Percentiles rank a stretch among this genome's conserved stretches.
Conservation (phyloP, 2,329 filamentous ascomycete species). For the Cryphonectria nitschkei region DNA sequence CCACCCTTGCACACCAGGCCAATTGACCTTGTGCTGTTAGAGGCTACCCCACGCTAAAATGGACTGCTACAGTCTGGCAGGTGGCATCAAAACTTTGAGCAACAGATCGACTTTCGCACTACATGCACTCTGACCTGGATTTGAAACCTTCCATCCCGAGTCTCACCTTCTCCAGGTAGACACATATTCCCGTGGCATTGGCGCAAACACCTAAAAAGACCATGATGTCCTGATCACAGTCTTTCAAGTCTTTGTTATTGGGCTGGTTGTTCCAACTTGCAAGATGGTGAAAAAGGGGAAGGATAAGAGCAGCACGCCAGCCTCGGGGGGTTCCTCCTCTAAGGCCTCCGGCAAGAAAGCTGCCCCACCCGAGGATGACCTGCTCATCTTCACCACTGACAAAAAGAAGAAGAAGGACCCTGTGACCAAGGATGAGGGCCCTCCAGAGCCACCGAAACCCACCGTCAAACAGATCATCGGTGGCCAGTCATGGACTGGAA, state of each 20-base stretch:
- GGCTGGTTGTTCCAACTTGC: background rate
- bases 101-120: background rate
- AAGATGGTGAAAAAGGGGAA: constrained; percentile 16
- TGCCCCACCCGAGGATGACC: constrained; percentile 51
- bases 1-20: background rate
- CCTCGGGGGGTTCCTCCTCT: constrained; percentile 37
- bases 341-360: constrained; percentile 34
- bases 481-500: constrained; percentile 95
- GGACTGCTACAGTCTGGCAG: background rate
- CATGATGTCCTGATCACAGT: constrained; percentile 1
- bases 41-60: background rate
- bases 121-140: background rate
- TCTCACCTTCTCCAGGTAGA: background rate
- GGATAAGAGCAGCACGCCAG: constrained; percentile 31
- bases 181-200: background rate
- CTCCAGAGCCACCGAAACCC: constrained; percentile 57
- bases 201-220: background rate
- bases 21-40: background rate
- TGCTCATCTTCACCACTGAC: constrained; percentile 62
- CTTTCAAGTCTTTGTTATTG: background rate
- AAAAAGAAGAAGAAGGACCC: constrained; percentile 46
- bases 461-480: constrained; percentile 83
- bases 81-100: constrained; percentile 2
- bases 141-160: background rate
- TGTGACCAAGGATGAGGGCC: constrained; percentile 38